Conservation (phyloP, 768 basidiomycete genomes). For the Termitomyces titanicus region DNA sequence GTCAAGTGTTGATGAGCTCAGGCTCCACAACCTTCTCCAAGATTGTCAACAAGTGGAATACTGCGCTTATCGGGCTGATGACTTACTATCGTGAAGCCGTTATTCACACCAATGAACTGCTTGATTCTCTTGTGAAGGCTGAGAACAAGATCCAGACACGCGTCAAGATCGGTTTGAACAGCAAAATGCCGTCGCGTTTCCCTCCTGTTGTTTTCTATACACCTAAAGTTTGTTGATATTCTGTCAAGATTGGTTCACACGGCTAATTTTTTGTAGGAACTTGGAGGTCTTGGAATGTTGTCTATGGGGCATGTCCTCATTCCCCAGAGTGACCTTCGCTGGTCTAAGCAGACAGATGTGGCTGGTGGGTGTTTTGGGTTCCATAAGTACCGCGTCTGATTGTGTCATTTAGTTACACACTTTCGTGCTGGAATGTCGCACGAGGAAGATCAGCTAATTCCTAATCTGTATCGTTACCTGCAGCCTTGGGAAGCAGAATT, state of each 20-base stretch:
- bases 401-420: slow-evolving; percentile 67
- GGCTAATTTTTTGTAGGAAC: slow-evolving; percentile 47
- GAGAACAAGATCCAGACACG: slow-evolving; percentile 99
- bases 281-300: slow-evolving; percentile 97
- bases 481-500: slow-evolving; percentile 99
- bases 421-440: slow-evolving; percentile 99
- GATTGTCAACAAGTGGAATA: slow-evolving; percentile 99
- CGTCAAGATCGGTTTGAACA: slow-evolving; percentile 99
- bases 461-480: slow-evolving; percentile 94
- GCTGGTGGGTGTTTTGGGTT: slow-evolving; percentile 49
- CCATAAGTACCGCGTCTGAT: not conserved
- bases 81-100: slow-evolving; percentile 98
- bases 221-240: slow-evolving; percentile 58
- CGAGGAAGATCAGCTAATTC: slow-evolving; percentile 92
- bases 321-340: slow-evolving; percentile 94
- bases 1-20: slow-evolving; percentile 97
- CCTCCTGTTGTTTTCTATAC: slow-evolving; percentile 96
- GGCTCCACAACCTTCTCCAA: slow-evolving; percentile 99
- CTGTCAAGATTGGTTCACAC: not conserved
- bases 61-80: slow-evolving; percentile 92
- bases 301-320: slow-evolving; percentile 99
- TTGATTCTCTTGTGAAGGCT: slow-evolving; percentile 95
- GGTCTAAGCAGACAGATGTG: slow-evolving; percentile 98
- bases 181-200: slow-evolving; percentile 99
- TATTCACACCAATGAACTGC: slow-evolving; percentile 93